These are phyloP conservation scores for Sporothrix brasiliensis DNA, from an alignment of 2,329 filamentous ascomycete genomes.

Conservation along the genomic window DNA sequence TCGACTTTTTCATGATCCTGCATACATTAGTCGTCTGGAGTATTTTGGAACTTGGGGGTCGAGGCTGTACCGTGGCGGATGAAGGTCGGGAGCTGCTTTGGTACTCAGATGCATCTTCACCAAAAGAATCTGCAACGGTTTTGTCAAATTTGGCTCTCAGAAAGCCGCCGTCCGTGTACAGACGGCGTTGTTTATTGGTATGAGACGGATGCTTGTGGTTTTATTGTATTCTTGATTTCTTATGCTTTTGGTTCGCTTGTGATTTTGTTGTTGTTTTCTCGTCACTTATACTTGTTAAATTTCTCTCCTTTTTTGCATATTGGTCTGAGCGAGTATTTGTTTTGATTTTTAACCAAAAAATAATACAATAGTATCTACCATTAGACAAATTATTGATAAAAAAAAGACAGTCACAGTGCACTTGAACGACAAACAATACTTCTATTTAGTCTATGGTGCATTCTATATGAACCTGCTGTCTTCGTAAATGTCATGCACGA, in stretches of 20 bases:
- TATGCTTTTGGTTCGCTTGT: background rate
- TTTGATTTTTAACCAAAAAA: background rate
- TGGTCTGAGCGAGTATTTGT: too few species aligned
- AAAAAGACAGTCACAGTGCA: background rate
- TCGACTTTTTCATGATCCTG: background rate
- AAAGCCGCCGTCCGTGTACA: background rate
- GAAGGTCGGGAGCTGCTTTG: background rate
- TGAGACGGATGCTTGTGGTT: background rate
- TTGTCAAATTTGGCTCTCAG: background rate
- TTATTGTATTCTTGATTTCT: background rate
- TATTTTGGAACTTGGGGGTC: background rate
- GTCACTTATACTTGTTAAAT: background rate
- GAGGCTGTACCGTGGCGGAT: background rate
- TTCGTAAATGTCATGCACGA: background rate
- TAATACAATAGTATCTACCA: background rate
- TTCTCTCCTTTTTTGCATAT: too few species aligned
- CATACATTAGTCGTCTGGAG: constrained; percentile 5
- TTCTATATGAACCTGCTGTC: background rate
- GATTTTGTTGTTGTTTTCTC: background rate
- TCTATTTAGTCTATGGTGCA: background rate
- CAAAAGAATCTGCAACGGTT: background rate
- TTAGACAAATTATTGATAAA: background rate
- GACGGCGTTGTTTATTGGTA: constrained; percentile 3
- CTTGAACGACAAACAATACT: background rate
- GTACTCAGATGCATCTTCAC: background rate